A percentile compares a stretch with the other conserved stretches of the same genome.
These are phyloP conservation scores for Xylaria sp. DNA, from an alignment of 2,329 filamentous ascomycete species.

Conservation along the genomic window DNA sequence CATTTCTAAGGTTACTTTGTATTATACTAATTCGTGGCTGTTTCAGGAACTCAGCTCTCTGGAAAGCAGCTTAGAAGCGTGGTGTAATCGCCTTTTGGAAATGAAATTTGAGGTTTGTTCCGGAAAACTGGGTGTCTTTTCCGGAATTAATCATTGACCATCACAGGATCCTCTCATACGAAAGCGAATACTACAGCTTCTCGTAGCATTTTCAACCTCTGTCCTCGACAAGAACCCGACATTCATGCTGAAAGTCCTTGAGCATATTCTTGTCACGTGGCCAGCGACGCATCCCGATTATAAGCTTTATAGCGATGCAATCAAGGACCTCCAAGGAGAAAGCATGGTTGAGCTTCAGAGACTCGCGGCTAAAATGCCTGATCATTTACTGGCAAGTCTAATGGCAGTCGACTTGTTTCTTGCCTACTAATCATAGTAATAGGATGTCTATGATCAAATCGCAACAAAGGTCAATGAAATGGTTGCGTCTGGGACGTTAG, in stretches of 20 bases:
- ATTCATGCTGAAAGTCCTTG: conserved; percentile 89
- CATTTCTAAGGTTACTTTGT: background rate
- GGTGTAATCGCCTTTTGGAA: conserved; percentile 77
- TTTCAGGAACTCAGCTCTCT: conserved; percentile 66
- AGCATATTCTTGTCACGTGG: conserved; percentile 88
- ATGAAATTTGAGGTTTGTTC: conserved; percentile 72
- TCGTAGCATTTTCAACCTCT: conserved; percentile 85
- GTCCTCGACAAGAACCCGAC: conserved; percentile 79
- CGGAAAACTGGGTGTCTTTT: background rate
- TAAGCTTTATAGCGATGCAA: conserved; percentile 82
- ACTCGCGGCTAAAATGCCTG: conserved; percentile 88
- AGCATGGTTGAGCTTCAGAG: conserved; percentile 89
- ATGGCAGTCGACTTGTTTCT: background rate
- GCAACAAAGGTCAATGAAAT: conserved; percentile 86
- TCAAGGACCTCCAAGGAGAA: conserved; percentile 87
- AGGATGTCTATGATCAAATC: conserved; percentile 88
- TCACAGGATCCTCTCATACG: conserved; percentile 80
- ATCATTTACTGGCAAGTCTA: conserved; percentile 78
- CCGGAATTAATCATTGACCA: conserved; percentile 36
- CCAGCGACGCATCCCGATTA: conserved; percentile 78
- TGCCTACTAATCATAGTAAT: conserved; percentile 39
- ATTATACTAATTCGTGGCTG: conserved; percentile 45
- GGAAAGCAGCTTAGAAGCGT: conserved; percentile 73
- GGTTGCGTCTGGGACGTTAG: conserved; percentile 75
- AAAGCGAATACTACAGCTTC: conserved; percentile 82